These are phyloP conservation scores for Podospora australis DNA, from an alignment of 495 filamentous ascomycete species.

Conservation along the genomic window DNA sequence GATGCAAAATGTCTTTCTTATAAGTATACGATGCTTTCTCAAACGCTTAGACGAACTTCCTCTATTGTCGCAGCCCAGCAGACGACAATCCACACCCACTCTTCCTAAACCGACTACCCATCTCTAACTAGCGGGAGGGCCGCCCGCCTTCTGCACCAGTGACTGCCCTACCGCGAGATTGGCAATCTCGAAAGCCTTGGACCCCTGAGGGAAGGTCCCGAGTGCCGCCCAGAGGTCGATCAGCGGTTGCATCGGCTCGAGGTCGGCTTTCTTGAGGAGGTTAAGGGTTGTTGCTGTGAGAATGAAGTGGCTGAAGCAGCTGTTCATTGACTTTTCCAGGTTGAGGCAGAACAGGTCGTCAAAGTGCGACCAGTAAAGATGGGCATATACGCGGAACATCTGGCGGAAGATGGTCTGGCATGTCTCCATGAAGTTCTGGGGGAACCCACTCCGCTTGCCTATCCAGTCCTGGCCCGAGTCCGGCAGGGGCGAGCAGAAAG, in stretches of 20 bases:
- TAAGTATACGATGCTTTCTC: too few species aligned
- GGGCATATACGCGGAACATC: constrained; percentile 94
- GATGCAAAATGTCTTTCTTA: too few species aligned
- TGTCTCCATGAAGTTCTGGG: constrained; percentile 75
- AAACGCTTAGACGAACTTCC: too few species aligned
- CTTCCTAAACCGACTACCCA: too few species aligned
- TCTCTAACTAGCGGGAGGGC: constrained; percentile 15
- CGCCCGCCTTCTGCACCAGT: constrained; percentile 38
- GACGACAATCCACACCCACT: too few species aligned
- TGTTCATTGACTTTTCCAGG: constrained; percentile 81
- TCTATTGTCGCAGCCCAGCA: too few species aligned
- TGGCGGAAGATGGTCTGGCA: constrained; percentile 91
- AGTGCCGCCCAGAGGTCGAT: constrained; percentile 85
- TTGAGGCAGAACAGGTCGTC: constrained; percentile 75
- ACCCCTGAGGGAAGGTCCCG: constrained; percentile 70
- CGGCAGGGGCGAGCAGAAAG: constrained; percentile 54
- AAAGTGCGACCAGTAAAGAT: constrained; percentile 83
- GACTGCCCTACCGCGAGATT: constrained; percentile 43
- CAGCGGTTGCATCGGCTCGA: constrained; percentile 90
- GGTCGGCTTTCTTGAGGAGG: constrained; percentile 75
- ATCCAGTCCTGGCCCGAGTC: constrained; percentile 58
- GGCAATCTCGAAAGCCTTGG: constrained; percentile 50
- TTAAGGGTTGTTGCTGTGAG: constrained; percentile 80
- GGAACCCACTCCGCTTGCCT: constrained; percentile 83
- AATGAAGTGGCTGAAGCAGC: constrained; percentile 90